Evolutionary conservation across 192 early-diverging fungal species (phyloP).

Genomic region (Entophlyctis luteolus): DNA sequence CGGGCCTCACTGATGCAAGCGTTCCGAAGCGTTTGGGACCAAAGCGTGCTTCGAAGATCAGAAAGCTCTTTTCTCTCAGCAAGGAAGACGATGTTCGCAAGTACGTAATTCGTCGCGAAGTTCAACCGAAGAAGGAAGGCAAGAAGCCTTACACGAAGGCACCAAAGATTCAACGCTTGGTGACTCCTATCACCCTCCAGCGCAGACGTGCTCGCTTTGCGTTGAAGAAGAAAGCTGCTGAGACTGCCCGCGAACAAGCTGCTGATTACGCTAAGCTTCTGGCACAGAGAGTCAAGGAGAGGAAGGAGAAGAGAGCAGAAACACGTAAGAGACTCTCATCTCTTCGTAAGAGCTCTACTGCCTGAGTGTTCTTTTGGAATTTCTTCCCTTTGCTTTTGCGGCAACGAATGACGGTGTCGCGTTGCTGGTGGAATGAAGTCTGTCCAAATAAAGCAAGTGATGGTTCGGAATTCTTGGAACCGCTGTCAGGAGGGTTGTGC

Average conservation of each 20-base stretch:
- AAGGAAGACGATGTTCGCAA: slow-evolving; percentile 99
- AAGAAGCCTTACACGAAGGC: slow-evolving; percentile 97
- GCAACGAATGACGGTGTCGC: too few species aligned
- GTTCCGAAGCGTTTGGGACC: slow-evolving; percentile 97
- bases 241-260: slow-evolving; percentile 75
- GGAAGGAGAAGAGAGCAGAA: slow-evolving; percentile 78
- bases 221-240: slow-evolving; percentile 80
- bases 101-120: slow-evolving; percentile 97
- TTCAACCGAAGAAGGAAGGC: slow-evolving; percentile 73
- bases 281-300: slow-evolving; percentile 90
- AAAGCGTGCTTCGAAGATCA: slow-evolving; percentile 98
- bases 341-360: slow-evolving; percentile 49
- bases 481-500: too few species aligned
- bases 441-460: too few species aligned
- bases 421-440: too few species aligned
- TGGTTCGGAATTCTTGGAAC: too few species aligned
- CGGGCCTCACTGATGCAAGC: slow-evolving; percentile 88
- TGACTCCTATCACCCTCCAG: slow-evolving; percentile 94
- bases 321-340: slow-evolving; percentile 71
- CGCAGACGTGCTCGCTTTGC: slow-evolving; percentile 86
- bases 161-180: slow-evolving; percentile 96
- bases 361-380: slow-evolving; percentile 5
- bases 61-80: slow-evolving; percentile 97
- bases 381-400: too few species aligned
- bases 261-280: slow-evolving; percentile 73